phyloP scores from a whole-genome alignment of 257 asterid genomes.

The Salvia miltiorrhiza region DNA sequence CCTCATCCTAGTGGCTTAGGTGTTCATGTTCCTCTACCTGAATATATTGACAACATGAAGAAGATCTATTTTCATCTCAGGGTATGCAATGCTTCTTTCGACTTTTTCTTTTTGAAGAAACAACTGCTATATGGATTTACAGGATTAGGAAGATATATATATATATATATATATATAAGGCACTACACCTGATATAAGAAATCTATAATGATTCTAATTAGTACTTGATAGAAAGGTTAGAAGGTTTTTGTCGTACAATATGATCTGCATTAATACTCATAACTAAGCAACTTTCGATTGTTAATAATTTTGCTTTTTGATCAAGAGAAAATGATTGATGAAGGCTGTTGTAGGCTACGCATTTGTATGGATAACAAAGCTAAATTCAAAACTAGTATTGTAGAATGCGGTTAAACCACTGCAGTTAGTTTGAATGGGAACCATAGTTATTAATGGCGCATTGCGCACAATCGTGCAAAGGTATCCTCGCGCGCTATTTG shows the following conservation, averaged over 20 bases:
- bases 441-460: too few species aligned
- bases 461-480: too few species aligned
- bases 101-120: background rate
- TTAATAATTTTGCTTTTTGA: background rate
- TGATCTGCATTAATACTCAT: background rate
- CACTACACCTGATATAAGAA: background rate
- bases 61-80: conserved; percentile 55
- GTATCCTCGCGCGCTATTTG: too few species aligned
- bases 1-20: conserved; percentile 76
- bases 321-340: background rate
- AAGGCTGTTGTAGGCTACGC: background rate
- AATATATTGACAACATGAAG: conserved; percentile 78
- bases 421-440: background rate
- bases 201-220: background rate
- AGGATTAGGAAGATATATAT: background rate
- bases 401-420: background rate
- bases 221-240: too few species aligned
- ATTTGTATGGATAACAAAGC: background rate
- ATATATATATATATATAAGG: too few species aligned
- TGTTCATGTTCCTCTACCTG: conserved; percentile 76
- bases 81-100: conserved; percentile 22
- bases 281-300: background rate
- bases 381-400: background rate
- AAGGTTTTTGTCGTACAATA: background rate
- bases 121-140: background rate